Evolutionary conservation across 1,284 basidiomycete species (phyloP), one percentile per base, ranked within the genome.

Genomic region (Xerocomus nothofagi): DNA sequence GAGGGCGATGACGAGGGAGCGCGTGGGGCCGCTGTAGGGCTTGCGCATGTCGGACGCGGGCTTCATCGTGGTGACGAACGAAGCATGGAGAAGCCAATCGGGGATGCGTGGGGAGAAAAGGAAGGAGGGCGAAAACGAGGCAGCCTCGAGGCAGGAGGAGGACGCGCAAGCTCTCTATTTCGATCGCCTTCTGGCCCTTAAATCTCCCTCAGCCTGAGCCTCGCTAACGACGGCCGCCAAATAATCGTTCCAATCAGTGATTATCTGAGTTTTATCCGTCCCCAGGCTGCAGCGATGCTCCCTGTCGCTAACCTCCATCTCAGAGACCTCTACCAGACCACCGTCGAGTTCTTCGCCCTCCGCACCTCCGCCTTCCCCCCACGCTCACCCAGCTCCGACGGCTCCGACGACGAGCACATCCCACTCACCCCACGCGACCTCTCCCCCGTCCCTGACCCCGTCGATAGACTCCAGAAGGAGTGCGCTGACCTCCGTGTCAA

Each of bases 1-100:
- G 65, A 88, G 78, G 4, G 86, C 86, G 57, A 88, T 74, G 54
- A 85, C 85, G 48, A 90, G 78, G 49, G 82, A 78, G 57, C 84
- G 78, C 17, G 71, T 69, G 12, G 73, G 61, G 44, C 87, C 86
- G 12, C 68, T 73, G 65, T 88, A 89, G 21, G 86, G 86, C 66
- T 87, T 88, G 49, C 87, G 78, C 57, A 79, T 82, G 65, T 83
- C 80, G 8, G 71, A 62, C 36, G 74, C 39, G 2, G 60, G 34
- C 46, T 59, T 62, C 48, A 60, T 59, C 58, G 61, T 59, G 49
- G 23, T 43, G 30, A 26, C 6, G n/a, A 4, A 31, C 15, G 40
- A 24, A 23, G 20, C 4, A 29, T 29, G 6, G 11, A 30, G 17
- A 11, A 26, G 26, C 31, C 39, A 53, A 55, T 51, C 51, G 24